These are phyloP conservation scores for Plasmodium malariae DNA, from an alignment of 169 alveolate species.

Conservation along the genomic window DNA sequence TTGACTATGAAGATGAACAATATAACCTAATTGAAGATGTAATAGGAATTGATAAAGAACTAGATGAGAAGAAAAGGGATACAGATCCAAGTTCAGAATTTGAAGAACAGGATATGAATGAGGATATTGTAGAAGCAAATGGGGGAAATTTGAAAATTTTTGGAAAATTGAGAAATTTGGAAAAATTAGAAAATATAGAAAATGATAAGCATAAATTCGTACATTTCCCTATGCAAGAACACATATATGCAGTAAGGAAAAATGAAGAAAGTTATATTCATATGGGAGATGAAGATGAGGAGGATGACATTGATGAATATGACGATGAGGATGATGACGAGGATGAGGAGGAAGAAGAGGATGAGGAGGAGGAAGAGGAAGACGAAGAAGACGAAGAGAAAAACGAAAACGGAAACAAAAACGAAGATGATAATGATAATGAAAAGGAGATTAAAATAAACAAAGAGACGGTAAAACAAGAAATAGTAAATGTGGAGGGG, in stretches of 20 bases:
- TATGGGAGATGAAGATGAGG: constrained; percentile 24
- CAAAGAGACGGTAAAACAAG: constrained; percentile 9
- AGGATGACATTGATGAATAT: constrained; percentile 27
- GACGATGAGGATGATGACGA: constrained; percentile 24
- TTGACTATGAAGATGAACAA: constrained; percentile 17
- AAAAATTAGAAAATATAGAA: constrained; percentile 7
- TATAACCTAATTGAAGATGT: not conserved
- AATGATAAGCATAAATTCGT: constrained; percentile 22
- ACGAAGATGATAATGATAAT: not conserved
- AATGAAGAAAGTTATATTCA: not conserved
- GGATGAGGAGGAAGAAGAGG: constrained; percentile 19
- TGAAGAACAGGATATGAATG: constrained; percentile 10
- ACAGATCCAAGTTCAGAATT: not conserved
- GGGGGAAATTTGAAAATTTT: no score
- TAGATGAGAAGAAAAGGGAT: constrained; percentile 8
- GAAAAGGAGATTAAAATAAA: not conserved
- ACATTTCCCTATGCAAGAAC: constrained; percentile 6
- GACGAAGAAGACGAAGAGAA: constrained; percentile 27
- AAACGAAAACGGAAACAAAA: not conserved
- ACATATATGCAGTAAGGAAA: constrained; percentile 8
- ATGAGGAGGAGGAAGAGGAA: constrained; percentile 22
- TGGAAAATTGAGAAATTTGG: no score
- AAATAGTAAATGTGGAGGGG: not conserved
- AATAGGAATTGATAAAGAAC: not conserved
- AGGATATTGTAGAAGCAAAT: not conserved